These are phyloP conservation scores for Aspergillus ostianus DNA, from an alignment of 495 filamentous ascomycete species.

Conservation along the genomic window DNA sequence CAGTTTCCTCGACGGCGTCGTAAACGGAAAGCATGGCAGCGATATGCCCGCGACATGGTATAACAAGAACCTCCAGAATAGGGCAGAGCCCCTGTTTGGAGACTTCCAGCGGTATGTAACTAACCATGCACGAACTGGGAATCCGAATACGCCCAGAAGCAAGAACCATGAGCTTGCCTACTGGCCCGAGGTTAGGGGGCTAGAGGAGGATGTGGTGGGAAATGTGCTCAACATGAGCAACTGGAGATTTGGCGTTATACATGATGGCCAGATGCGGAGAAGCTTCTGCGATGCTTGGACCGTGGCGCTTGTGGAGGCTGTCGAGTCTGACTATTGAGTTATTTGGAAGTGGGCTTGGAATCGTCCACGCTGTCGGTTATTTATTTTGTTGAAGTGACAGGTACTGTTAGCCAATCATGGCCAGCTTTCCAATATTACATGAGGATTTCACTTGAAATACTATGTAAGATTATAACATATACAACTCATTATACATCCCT, in stretches of 20 bases:
- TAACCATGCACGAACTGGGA: constrained; percentile 4
- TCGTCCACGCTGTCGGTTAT: no score
- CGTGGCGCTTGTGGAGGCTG: not conserved
- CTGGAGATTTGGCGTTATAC: not conserved
- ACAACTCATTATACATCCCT: no score
- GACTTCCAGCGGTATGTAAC: constrained; percentile 5
- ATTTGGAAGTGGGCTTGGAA: no score
- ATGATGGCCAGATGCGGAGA: constrained; percentile 1
- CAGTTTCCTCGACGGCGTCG: constrained; percentile 7
- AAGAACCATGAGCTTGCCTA: not conserved
- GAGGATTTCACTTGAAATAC: no score
- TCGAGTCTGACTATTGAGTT: no score
- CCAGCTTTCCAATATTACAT: no score
- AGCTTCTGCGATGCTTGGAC: constrained; percentile 3
- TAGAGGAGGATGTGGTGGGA: not conserved
- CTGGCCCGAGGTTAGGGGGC: not conserved
- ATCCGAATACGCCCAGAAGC: not conserved
- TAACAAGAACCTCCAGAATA: not conserved
- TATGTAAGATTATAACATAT: no score
- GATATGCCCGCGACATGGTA: constrained; percentile 2
- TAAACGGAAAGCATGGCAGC: constrained; percentile 5
- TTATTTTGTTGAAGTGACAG: no score
- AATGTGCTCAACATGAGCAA: constrained; percentile 4
- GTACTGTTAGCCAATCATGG: no score
- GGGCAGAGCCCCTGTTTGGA: not conserved